phyloP scores from a whole-genome alignment of 257 asterid genomes.

The Scutellaria galericulata region DNA sequence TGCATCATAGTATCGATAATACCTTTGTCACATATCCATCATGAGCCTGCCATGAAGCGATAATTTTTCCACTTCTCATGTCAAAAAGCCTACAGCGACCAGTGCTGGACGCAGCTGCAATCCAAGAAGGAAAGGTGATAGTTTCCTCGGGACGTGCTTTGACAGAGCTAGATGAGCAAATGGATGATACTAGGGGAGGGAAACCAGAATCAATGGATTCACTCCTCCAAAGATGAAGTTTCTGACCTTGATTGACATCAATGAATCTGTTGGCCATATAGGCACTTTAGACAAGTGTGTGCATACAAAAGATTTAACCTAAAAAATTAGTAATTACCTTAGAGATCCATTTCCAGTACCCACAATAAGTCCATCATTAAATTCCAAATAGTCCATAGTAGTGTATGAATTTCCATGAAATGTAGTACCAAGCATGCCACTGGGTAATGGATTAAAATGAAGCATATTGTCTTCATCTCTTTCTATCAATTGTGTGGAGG shows the following conservation, averaged over 20 bases:
- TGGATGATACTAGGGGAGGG: slow-evolving; percentile 82
- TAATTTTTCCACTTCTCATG: slow-evolving; percentile 81
- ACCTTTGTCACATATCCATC: slow-evolving; percentile 99
- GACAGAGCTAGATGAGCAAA: slow-evolving; percentile 74
- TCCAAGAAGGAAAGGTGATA: slow-evolving; percentile 71
- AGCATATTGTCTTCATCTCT: slow-evolving; percentile 76
- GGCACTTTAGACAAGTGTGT: slow-evolving; percentile 29
- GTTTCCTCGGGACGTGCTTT: slow-evolving; percentile 51
- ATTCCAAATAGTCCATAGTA: slow-evolving; percentile 81
- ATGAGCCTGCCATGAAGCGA: slow-evolving; percentile 96
- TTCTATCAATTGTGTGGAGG: slow-evolving; percentile 52
- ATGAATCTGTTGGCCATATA: slow-evolving; percentile 65
- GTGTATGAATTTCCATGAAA: slow-evolving; percentile 88
- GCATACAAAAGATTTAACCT: slow-evolving; percentile 9
- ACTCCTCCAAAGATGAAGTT: slow-evolving; percentile 92
- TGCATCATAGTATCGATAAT: slow-evolving; percentile 28
- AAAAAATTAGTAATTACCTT: slow-evolving; percentile 60
- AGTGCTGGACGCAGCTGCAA: slow-evolving; percentile 89
- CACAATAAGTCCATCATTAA: slow-evolving; percentile 64
- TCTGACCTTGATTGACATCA: slow-evolving; percentile 86
- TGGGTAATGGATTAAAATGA: slow-evolving; percentile 73
- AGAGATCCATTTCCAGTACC: slow-evolving; percentile 97
- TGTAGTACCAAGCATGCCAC: slow-evolving; percentile 77
- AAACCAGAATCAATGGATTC: slow-evolving; percentile 69
- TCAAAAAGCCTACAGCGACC: slow-evolving; percentile 87